Evolutionary conservation across 2,329 filamentous ascomycete species (phyloP), one percentile per base, ranked within the genome.

Genomic region (Aureobasidium musti): DNA sequence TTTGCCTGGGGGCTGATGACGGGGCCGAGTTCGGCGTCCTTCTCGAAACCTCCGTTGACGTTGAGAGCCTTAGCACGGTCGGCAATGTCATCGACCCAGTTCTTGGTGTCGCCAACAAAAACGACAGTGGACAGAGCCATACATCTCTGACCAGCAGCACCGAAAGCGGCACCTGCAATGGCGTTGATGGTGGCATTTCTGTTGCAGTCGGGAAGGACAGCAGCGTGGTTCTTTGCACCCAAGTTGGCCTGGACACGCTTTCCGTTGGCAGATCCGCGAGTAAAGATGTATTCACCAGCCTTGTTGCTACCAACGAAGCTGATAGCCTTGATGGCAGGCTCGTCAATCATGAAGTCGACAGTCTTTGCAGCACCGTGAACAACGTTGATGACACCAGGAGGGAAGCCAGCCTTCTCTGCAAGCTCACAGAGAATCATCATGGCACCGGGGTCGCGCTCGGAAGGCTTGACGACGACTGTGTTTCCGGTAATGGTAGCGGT

Each of bases 201-300:
- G 83, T 95, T 93, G 82, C 88, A 90, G 81, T 95, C 91, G 21
- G 91, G 91, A 68, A 94, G 85, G 35, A 95, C 88, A 63, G 90
- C 89, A 33, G 91, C 91, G 77, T 95, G 91, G 83, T 95, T 95
- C 85, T 95, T 95, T 71, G 91, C 91, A 47, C 91, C 91, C 69
- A 95, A 81, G 80, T 95, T 95, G 77, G 91, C 91, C 81, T 95
- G 91, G 37, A 93, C 90, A 73, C 91, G 89, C 85, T 95, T 95
- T 74, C 91, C 91, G 74, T 94, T 92, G 74, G 90, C 91, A 1
- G 90, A 92, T 37, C 87, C 91, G 66, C 90, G 87, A 65, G 82
- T 79, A 79, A 88, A 95, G 78, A 95, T 95, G 82, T 95, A 95
- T 80, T 94, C 90, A 74, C 91, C 91, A 8, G 91, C 91, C 83